phyloP scores from a whole-genome alignment of 371 early-diverging fungal genomes.

The Basidiobolus meristosporus region DNA sequence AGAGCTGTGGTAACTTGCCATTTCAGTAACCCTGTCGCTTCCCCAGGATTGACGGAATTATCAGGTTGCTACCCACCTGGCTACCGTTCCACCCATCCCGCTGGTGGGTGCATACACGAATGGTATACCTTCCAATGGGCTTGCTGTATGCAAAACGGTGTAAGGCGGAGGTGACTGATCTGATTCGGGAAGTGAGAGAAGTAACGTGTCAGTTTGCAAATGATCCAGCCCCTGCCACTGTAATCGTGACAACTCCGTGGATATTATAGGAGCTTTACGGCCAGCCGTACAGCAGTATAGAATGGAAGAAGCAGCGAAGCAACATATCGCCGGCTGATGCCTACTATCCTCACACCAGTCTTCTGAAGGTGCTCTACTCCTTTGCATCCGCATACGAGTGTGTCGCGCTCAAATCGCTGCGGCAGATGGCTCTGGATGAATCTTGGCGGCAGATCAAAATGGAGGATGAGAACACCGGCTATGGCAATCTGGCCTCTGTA shows the following conservation, averaged over 20 bases:
- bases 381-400: too few relatives aligned
- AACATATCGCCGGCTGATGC: too few relatives aligned
- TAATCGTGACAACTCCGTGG: too few relatives aligned
- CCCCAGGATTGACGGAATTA: background rate
- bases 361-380: too few relatives aligned
- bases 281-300: slow-evolving; percentile 57
- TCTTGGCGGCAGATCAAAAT: slow-evolving; percentile 62
- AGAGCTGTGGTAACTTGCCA: slow-evolving; percentile 72
- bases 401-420: too few relatives aligned
- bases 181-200: slow-evolving; percentile 53
- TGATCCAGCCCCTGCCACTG: too few relatives aligned
- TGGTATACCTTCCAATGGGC: slow-evolving; percentile 87
- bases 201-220: too few relatives aligned
- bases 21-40: too few relatives aligned
- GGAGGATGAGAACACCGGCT: slow-evolving; percentile 83
- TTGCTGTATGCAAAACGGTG: slow-evolving; percentile 66
- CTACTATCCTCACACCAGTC: too few relatives aligned
- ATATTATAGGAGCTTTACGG: slow-evolving; percentile 82
- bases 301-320: too few relatives aligned
- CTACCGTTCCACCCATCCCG: slow-evolving; percentile 77
- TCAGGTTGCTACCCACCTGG: slow-evolving; percentile 55
- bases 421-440: slow-evolving; percentile 49
- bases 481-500: slow-evolving; percentile 74
- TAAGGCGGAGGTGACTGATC: slow-evolving; percentile 28
- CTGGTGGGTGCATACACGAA: slow-evolving; percentile 83